A percentile compares a stretch with the other conserved stretches of the same genome.
Conservation (phyloP, 2,329 filamentous ascomycete species). For the Penicillium sp. region DNA sequence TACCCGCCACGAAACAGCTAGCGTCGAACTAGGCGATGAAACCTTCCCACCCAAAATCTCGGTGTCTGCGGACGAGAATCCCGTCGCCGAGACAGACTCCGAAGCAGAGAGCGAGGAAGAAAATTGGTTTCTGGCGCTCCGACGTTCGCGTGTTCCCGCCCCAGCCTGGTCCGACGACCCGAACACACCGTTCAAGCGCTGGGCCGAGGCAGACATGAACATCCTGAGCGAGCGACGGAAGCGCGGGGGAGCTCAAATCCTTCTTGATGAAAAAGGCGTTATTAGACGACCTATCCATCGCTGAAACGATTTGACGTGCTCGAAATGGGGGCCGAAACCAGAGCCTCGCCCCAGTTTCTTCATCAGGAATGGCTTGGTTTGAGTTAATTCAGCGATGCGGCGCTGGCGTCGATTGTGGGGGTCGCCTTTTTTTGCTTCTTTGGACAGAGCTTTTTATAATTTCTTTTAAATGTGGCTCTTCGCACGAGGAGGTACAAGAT, state of each 20-base stretch:
- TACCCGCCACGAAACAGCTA: constrained; percentile 38
- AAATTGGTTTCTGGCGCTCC: constrained; percentile 38
- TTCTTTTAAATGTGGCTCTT: neutral
- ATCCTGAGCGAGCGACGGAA: constrained; percentile 33
- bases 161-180: constrained; percentile 38
- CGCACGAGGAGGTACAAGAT: neutral
- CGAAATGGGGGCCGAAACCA: neutral
- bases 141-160: constrained; percentile 23
- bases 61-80: neutral
- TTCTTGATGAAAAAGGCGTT: constrained; percentile 39
- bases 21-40: constrained; percentile 42
- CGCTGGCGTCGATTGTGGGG: neutral
- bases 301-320: neutral
- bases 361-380: neutral
- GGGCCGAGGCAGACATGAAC: constrained; percentile 39
- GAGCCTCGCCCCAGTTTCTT: neutral
- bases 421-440: too few relatives aligned
- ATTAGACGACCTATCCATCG: constrained; percentile 27
- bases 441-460: neutral
- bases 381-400: neutral
- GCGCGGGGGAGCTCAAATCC: constrained; percentile 31
- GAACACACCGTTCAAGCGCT: constrained; percentile 45
- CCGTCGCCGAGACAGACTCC: constrained; percentile 9
- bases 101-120: constrained; percentile 21
- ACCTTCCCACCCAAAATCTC: constrained; percentile 11